Base-by-base conservation (phyloP, 2,329 filamentous ascomycete species). In the Furcasterigmium furcatum region DNA sequence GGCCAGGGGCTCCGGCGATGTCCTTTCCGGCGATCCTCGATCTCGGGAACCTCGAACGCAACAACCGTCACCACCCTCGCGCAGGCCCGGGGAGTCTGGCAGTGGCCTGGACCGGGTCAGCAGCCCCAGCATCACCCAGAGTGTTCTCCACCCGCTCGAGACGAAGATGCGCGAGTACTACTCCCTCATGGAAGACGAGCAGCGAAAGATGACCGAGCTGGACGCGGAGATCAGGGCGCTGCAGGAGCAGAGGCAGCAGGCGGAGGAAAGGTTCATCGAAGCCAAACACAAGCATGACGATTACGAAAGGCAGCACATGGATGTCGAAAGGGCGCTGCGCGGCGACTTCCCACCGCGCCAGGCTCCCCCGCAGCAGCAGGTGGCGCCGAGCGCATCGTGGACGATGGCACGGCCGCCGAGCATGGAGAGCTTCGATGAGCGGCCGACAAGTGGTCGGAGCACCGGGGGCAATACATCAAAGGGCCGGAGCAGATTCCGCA, bases 211-310 rank as follows among this genome's bases (percentile, higher is more conserved):
- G 61, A 53, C 59, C 19, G 64, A 61, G 22, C 63, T 73, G 14
- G 71, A 73, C 54, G 67, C 68, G 3, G 70, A 73, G 59, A 52
- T 73, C 6, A 65, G 64, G 9, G 51, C 54, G 4, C 58, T 73
- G 29, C 67, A 71, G 52, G 66, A 70, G 44, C 64, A 66, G 30
- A 64, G 69, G 5, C 61, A 64, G 22, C 60, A 63, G 34, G 64
- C 68, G 5, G 69, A 72, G 57, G 59, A 60, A 6, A 66, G 68
- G 18, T 72, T 63, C 58, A 47, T 66, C 27, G 68, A 72, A 20
- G 67, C 68, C 44, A 71, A 71, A 55, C 39, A 52, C 48, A 71
- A 71, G 58, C 68, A 72, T 44, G 70, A 73, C 47, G 67, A 72
- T 45, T 72, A 72, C 47, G 57, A 58, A 38, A 60, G 67, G 5